Evolutionary conservation across 805 yeast genomes (phyloP).

Genomic region (Cephaloascus albidus): DNA sequence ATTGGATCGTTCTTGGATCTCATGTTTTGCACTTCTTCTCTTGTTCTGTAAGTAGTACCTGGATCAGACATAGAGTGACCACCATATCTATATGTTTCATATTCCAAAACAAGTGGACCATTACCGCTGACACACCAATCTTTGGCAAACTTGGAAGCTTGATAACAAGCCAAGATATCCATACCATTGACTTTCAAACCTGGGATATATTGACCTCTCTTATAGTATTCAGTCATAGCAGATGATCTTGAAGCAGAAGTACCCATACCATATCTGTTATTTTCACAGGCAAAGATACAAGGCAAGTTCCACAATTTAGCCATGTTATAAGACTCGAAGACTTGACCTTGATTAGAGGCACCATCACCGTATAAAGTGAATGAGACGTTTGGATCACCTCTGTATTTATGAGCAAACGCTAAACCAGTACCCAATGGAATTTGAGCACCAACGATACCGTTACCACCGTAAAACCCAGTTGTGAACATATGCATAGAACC

Average conservation of each 20-base stretch:
- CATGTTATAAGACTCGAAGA: conserved; percentile 96
- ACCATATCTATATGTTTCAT: conserved; percentile 98
- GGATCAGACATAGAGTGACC: conserved; percentile 99
- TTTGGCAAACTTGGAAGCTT: conserved; percentile 94
- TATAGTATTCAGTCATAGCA: conserved; percentile 92
- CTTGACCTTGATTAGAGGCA: conserved; percentile 99
- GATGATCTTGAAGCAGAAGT: conserved; percentile 96
- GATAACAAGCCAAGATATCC: conserved; percentile 93
- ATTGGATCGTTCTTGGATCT: conserved; percentile 97
- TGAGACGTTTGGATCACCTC: conserved; percentile 66
- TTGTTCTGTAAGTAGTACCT: conserved; percentile 99
- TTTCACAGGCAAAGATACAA: conserved; percentile 91
- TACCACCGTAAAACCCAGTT: conserved; percentile 95
- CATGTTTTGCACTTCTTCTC: conserved; percentile 99
- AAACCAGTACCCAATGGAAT: conserved; percentile 97
- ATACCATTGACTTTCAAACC: conserved; percentile 98
- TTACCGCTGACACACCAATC: conserved; percentile 91
- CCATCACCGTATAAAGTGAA: conserved; percentile 97
- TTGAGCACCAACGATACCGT: conserved; percentile 99
- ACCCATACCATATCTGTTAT: conserved; percentile 99
- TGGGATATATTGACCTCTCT: conserved; percentile 99
- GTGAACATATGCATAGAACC: conserved; percentile 99
- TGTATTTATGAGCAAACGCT: conserved; percentile 97
- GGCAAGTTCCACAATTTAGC: conserved; percentile 98
- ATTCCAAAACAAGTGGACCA: conserved; percentile 94